Evolutionary conservation across 768 basidiomycete genomes (phyloP).

Genomic region (Suillus bovinus): DNA sequence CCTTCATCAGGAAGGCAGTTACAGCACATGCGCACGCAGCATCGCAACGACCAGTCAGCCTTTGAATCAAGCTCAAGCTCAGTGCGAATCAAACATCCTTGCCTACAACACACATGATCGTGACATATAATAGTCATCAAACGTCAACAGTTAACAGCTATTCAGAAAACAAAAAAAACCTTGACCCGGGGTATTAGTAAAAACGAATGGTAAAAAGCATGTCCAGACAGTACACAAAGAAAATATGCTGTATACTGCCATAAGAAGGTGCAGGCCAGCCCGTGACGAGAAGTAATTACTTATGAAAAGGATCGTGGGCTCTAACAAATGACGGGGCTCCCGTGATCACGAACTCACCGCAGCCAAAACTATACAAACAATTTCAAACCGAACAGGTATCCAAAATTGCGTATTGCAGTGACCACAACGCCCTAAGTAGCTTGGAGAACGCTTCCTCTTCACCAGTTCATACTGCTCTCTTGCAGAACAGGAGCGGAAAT

Average conservation of each 20-base stretch:
- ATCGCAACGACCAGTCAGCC: background rate
- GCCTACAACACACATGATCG: background rate
- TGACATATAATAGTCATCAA: background rate
- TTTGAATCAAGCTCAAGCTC: background rate
- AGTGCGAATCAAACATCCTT: background rate
- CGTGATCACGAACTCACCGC: slow-evolving; percentile 20
- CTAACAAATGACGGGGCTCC: slow-evolving; percentile 13
- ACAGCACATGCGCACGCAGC: background rate
- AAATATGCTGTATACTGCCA: slow-evolving; percentile 6
- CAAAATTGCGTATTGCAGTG: slow-evolving; percentile 9
- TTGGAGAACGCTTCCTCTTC: slow-evolving; percentile 20
- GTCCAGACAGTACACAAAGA: slow-evolving; percentile 19
- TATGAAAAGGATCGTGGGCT: slow-evolving; percentile 8
- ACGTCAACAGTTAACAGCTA: slow-evolving; percentile 5
- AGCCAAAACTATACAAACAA: slow-evolving; percentile 26
- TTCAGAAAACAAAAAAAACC: slow-evolving; percentile 8
- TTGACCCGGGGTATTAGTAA: slow-evolving; percentile 9
- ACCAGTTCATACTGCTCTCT: slow-evolving; percentile 90
- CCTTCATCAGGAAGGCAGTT: slow-evolving; percentile 1
- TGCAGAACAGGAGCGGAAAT: slow-evolving; percentile 78
- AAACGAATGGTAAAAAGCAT: slow-evolving; percentile 2
- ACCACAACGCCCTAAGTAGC: slow-evolving; percentile 1
- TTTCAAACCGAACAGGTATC: slow-evolving; percentile 21
- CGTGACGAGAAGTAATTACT: slow-evolving; percentile 13
- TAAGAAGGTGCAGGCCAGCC: slow-evolving; percentile 26